Evolutionary conservation across 1,284 basidiomycete genomes (phyloP), one percentile per base, ranked within the genome.

Genomic region (Xerocomus tenax): DNA sequence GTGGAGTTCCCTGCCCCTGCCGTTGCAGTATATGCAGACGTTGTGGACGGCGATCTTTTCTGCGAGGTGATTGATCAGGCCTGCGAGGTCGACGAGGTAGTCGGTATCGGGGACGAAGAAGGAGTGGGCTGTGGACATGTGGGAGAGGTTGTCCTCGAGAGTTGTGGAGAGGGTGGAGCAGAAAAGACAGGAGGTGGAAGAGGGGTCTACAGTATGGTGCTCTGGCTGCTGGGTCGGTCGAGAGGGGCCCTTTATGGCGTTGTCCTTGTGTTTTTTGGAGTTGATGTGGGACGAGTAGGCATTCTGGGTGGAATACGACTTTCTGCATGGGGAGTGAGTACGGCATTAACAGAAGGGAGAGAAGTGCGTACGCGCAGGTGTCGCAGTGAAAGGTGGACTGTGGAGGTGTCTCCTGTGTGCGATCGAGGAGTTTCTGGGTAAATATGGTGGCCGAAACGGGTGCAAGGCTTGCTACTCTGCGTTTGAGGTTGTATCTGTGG

Each of bases 401-500:
- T 74, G 66, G 38, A 82, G 83, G 7, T 0, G 82, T 85, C 69
- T 92, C 86, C 42, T 80, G 75, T 26, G 81, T 73, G 56, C 87
- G 73, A 53, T 92, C 87, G 26, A 87, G 65, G n/a, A 97, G 87
- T 65, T 98, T 98, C 61, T 91, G 81, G 61, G 93, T 87, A 74
- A 98, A 99, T 0, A 86, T 64, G 7, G 76, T 69, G 0, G 78
- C 79, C 52, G 82, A 84, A 61, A 99, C 83, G 3, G 96, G 94
- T 5, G 91, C 87, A 2, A 99, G 77, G 13, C 80, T 83, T 7
- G 96, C 94, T 16, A 98, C 91, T 34, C 93, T 83, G 56, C 96
- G 86, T 73, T 97, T 97, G 84, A 97, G 93, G 68, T 99, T 99
- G 72, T 98, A 99, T 47, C 94, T 78, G 71, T 98, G 96, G 67